phyloP scores from a whole-genome alignment of 2,329 filamentous ascomycete genomes.

The Pyrenophora tritici-repentis region DNA sequence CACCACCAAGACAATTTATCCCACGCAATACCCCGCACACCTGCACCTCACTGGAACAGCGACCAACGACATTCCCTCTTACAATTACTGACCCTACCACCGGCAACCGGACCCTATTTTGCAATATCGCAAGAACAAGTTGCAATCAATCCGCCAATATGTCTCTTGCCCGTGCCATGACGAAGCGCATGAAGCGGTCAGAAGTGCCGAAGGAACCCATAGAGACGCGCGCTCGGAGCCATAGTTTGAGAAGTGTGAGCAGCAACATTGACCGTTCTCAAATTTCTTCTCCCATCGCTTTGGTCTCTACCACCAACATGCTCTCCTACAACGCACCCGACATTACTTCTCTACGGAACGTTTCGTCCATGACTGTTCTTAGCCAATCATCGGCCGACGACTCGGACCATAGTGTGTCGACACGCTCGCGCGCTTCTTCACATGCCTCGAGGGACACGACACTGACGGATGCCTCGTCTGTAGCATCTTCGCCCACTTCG shows the following conservation, averaged over 20 bases:
- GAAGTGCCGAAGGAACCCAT: conserved; percentile 41
- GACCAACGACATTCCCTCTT: conserved; percentile 28
- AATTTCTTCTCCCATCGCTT: conserved; percentile 85
- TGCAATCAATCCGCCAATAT: conserved; percentile 47
- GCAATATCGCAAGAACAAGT: conserved; percentile 33
- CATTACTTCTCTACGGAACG: conserved; percentile 56
- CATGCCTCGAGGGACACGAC: conserved; percentile 63
- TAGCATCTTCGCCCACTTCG: conserved; percentile 54
- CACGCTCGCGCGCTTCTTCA: conserved; percentile 52
- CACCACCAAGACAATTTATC: conserved; percentile 40
- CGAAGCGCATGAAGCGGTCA: conserved; percentile 66
- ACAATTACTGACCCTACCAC: conserved; percentile 41
- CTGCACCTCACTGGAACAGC: conserved; percentile 31
- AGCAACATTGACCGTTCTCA: conserved; percentile 64
- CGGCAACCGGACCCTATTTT: conserved; percentile 31
- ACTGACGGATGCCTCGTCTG: conserved; percentile 67
- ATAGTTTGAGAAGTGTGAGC: conserved; percentile 53
- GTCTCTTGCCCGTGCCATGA: conserved; percentile 74
- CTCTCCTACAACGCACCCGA: conserved; percentile 93
- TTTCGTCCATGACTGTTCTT: conserved; percentile 58
- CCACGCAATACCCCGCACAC: conserved; percentile 43
- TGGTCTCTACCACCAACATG: conserved; percentile 95
- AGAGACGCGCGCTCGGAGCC: conserved; percentile 44
- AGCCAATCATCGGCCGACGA: conserved; percentile 68
- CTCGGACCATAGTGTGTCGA: conserved; percentile 65